Evolutionary conservation across 164 flowering plant species (phyloP), one percentile per base, ranked within the genome.

Genomic region (Saururus chinensis): DNA sequence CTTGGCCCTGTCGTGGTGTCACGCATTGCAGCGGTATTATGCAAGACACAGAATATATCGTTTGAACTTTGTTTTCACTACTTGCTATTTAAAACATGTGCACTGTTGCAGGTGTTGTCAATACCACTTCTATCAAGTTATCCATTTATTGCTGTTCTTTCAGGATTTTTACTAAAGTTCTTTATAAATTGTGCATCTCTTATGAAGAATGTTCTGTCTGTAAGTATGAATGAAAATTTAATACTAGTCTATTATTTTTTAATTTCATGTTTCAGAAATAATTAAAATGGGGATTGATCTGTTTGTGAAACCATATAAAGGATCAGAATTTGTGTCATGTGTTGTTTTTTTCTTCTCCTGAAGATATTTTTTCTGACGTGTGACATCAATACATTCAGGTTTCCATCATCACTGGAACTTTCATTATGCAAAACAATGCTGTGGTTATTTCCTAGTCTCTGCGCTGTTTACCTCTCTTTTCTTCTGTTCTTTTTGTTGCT

Each of bases 61-160:
- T 30, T 57, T 1, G 25, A 17, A 57, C 13, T 57, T n/a, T 25
- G 41, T 17, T 57, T 35, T 35, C 26, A 22, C 57, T 23, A 55
- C 16, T 9, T 55, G 20, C 23, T 0, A 23, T 23, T 23, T 14
- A 22, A 23, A 55, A 7, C 57, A 55, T 21, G 42, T 35, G 12
- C 21, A 23, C 22, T 25, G 35, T 37, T 37, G 20, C 64, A 85
- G 92, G 67, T 70, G 42, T 60, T 80, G 20, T 68, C 80, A 17
- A 68, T 88, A 62, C 81, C 84, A 51, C 59, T 88, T 59, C 70
- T 88, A 40, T 61, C 84, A 60, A 72, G 87, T 64, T 88, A 81
- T 70, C 87, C 86, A 40, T 73, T 71, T 19, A 80, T 88, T 69
- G 82, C 88, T 20, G 62, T 59, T 73, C 71, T 82, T 21, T 77